Evolutionary conservation across 106 monocot genomes (phyloP), one percentile per base, ranked within the genome.

Genomic region (Hemerocallis citrina): DNA sequence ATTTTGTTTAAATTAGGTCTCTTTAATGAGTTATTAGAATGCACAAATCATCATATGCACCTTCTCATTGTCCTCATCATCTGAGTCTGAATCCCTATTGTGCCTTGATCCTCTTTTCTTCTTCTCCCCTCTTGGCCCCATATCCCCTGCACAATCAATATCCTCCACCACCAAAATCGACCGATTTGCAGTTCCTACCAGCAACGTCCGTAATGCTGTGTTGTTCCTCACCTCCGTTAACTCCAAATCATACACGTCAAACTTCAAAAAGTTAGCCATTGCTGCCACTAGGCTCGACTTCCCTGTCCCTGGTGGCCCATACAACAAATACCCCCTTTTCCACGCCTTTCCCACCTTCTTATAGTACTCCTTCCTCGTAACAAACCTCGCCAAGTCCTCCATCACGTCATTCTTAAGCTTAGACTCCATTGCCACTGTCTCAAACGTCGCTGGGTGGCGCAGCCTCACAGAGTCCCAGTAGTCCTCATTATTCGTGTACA

Each of bases 351-450:
- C 61, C 10, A 61, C 27, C 15, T 15, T 61, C 16, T 43, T 61
- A 28, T 43, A 61, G 42, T 43, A 61, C 8, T 41, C 42, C 61
- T 61, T 61, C 24, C 42, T 10, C 61, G 25, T 39, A 9, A 43
- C 42, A 27, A 61, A 61, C 27, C 61, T 61, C 11, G 12, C 37
- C 67, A 67, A 45, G 39, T 67, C 67, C 30, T 67, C 67, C 31
- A 33, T 45, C 31, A 67, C 14, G 21, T 12, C 44, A 3, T 16
- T 10, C 42, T 67, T 67, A 3, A 57, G 31, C 41, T 57, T 22
- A 0, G n/a, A 2, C 3, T 67, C 67, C 56, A 67, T 33, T 0
- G 54, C 67, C 42, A 67, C 14, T 57, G 67, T 57, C 17, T 45
- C 46, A 20, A 63, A 63, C 3, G 63, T 63, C 8, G 32, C 13